phyloP scores from a whole-genome alignment of 2,329 filamentous ascomycete species.

The Thielaviopsis euricoi region DNA sequence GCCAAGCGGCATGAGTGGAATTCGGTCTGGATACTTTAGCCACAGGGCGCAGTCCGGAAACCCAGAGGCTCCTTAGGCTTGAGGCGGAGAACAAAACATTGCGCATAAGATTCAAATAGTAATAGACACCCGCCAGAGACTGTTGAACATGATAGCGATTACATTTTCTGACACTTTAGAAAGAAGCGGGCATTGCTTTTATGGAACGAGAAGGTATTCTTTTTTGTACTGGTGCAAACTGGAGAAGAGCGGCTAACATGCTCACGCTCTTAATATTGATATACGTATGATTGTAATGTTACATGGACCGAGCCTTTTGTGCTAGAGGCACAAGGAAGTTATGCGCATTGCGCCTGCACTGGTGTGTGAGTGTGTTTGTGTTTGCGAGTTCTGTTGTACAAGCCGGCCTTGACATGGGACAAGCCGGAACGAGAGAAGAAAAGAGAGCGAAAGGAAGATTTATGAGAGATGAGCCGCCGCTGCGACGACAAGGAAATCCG shows the following conservation, averaged over 20 bases:
- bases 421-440: not conserved
- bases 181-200: not conserved
- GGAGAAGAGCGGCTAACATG: not conserved
- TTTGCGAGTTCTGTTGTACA: not conserved
- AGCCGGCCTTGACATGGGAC: not conserved
- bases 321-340: not conserved
- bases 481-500: too few species aligned
- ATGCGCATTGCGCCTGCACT: not conserved
- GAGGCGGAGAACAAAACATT: not conserved
- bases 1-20: not conserved
- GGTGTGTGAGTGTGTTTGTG: not conserved
- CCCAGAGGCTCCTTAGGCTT: not conserved
- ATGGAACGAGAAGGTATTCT: not conserved
- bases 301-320: not conserved
- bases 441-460: not conserved
- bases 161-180: not conserved
- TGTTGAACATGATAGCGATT: not conserved
- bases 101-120: not conserved
- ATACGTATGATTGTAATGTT: not conserved
- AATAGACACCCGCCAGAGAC: not conserved
- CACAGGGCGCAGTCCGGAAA: not conserved
- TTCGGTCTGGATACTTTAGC: not conserved
- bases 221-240: conserved; percentile 9
- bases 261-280: not conserved
- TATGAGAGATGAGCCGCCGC: too few species aligned